Evolutionary conservation across 768 basidiomycete genomes (phyloP).

Genomic region (Termitomyces sp.): DNA sequence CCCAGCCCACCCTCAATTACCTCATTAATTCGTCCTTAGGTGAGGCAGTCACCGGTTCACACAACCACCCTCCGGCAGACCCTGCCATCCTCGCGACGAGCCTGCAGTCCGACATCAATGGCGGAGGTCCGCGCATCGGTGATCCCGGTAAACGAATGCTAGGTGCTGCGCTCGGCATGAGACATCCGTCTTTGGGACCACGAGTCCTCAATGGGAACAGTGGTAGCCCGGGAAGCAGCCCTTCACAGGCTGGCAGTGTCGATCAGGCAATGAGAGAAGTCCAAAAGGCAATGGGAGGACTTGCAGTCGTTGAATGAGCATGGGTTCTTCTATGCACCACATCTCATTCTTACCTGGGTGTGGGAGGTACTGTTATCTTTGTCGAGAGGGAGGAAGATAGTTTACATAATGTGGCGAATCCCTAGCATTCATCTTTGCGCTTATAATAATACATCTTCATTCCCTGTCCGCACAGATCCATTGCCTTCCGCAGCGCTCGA

Average conservation of each 20-base stretch:
- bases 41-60: constrained; percentile 45
- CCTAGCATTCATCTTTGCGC: constrained; percentile 13
- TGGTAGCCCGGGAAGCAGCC: constrained; percentile 35
- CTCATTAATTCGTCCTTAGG: constrained; percentile 76
- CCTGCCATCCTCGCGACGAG: constrained; percentile 68
- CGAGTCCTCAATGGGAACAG: constrained; percentile 49
- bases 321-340: constrained; percentile 9
- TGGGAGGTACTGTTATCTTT: constrained; percentile 9
- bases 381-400: constrained; percentile 5
- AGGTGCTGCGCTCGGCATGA: constrained; percentile 79
- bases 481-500: not conserved
- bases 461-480: not conserved
- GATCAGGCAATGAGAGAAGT: constrained; percentile 65
- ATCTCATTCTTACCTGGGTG: constrained; percentile 5
- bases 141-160: constrained; percentile 90
- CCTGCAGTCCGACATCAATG: constrained; percentile 40
- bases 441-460: constrained; percentile 13
- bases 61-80: constrained; percentile 47
- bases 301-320: constrained; percentile 69
- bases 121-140: constrained; percentile 76
- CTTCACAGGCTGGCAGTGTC: constrained; percentile 41
- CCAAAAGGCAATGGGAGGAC: constrained; percentile 73
- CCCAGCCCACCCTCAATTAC: constrained; percentile 82
- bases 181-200: constrained; percentile 73
- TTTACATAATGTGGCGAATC: constrained; percentile 14